A percentile compares a stretch with the other conserved stretches of the same genome.
These are phyloP conservation scores for Mycena galopus DNA, from an alignment of 768 basidiomycete species.

Conservation along the genomic window DNA sequence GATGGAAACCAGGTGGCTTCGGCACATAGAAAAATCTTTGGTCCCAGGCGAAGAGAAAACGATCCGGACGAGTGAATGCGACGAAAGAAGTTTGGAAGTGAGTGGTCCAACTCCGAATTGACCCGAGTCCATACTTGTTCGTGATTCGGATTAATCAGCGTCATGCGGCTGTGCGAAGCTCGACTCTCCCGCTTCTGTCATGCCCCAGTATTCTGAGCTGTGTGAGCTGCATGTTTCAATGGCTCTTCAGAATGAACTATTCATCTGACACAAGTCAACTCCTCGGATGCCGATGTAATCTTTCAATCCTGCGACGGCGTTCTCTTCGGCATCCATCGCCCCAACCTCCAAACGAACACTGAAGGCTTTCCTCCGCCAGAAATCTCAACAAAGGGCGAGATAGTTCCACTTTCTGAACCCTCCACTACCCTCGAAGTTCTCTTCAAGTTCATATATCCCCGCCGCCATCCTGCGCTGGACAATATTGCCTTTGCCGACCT, in stretches of 20 bases:
- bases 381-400: conserved; percentile 36
- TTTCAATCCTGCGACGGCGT: conserved; percentile 41
- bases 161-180: too few species aligned
- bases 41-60: too few species aligned
- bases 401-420: conserved; percentile 40
- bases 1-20: too few species aligned
- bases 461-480: conserved; percentile 40
- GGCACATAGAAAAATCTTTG: too few species aligned
- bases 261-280: conserved; percentile 32
- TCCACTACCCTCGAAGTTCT: conserved; percentile 42
- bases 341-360: conserved; percentile 39
- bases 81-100: too few species aligned
- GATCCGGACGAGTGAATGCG: too few species aligned
- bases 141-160: too few species aligned
- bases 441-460: conserved; percentile 45
- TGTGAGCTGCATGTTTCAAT: not conserved
- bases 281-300: conserved; percentile 38
- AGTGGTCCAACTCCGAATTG: too few species aligned
- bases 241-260: not conserved
- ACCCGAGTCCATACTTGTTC: not conserved
- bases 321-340: conserved; percentile 41
- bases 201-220: conserved; percentile 9
- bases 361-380: conserved; percentile 42
- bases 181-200: not conserved
- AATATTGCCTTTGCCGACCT: conserved; percentile 34